Conservation (phyloP, 2,329 filamentous ascomycete genomes). For the Ophiosphaerella narmari region DNA sequence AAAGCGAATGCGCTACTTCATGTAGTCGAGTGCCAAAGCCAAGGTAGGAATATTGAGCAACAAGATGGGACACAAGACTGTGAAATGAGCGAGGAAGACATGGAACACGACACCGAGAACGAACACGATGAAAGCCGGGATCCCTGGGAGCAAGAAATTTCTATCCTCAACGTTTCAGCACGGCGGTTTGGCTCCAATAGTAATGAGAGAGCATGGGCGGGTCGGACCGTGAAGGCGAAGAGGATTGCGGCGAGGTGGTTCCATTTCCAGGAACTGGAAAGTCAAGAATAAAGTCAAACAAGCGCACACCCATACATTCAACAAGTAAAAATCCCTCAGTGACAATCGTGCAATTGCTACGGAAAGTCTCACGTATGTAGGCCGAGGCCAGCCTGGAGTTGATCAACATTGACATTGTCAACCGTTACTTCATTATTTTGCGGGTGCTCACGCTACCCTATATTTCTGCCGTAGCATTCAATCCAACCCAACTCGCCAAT, state of each 20-base stretch:
- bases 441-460: conserved; percentile 13
- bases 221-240: conserved; percentile 51
- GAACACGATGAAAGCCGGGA: conserved; percentile 22
- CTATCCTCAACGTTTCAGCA: conserved; percentile 54
- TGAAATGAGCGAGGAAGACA: conserved; percentile 26
- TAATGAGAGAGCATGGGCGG: conserved; percentile 51
- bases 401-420: conserved; percentile 31
- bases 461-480: conserved; percentile 19
- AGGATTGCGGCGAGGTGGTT: conserved; percentile 54
- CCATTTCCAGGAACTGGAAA: conserved; percentile 27
- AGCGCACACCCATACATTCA: background rate
- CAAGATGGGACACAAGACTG: conserved; percentile 59
- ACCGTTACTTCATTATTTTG: conserved; percentile 32
- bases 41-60: conserved; percentile 49
- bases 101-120: conserved; percentile 1
- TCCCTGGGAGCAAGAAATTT: conserved; percentile 53
- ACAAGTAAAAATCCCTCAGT: conserved; percentile 11
- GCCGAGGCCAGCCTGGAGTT: conserved; percentile 15
- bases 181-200: conserved; percentile 42
- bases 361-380: conserved; percentile 8
- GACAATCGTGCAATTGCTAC: conserved; percentile 8
- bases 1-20: conserved; percentile 42
- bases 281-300: conserved; percentile 10
- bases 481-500: conserved; percentile 12
- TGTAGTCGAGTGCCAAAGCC: conserved; percentile 47